A percentile compares a stretch with the other conserved stretches of the same genome.
These are phyloP conservation scores for Thermomucor indicae-seudaticae DNA, from an alignment of 371 early-diverging fungal genomes.

Conservation along the genomic window DNA sequence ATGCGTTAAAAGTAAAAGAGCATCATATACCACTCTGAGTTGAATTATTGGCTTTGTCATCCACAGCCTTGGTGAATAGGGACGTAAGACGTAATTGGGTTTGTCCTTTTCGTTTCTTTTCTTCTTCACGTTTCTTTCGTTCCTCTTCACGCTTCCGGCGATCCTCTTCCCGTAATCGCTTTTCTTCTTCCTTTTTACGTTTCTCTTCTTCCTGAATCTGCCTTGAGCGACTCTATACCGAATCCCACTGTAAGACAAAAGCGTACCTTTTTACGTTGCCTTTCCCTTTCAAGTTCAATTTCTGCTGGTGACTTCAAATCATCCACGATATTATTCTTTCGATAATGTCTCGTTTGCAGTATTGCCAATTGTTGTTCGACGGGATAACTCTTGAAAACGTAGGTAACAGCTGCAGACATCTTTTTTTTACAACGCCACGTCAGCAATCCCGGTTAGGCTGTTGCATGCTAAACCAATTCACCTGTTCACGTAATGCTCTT, in stretches of 20 bases:
- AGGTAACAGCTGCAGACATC: conserved; percentile 17
- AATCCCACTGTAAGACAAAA: background rate
- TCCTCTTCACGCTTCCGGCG: conserved; percentile 33
- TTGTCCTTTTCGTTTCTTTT: conserved; percentile 35
- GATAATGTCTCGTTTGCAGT: conserved; percentile 9
- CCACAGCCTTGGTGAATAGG: conserved; percentile 29
- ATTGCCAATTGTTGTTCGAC: conserved; percentile 12
- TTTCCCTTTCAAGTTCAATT: conserved; percentile 17
- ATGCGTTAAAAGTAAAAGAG: background rate
- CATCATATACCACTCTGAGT: background rate
- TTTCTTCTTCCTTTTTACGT: conserved; percentile 18
- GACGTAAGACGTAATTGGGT: conserved; percentile 43
- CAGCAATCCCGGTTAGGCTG: background rate
- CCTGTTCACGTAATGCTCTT: conserved; percentile 25
- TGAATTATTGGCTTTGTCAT: conserved; percentile 7
- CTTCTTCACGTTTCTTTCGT: conserved; percentile 32
- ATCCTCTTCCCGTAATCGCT: conserved; percentile 37
- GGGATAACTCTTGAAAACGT: conserved; percentile 7
- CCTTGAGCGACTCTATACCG: conserved; percentile 11
- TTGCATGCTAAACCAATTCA: conserved; percentile 4
- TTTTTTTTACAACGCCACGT: background rate
- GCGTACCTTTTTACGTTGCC: conserved; percentile 16
- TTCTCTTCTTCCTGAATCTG: conserved; percentile 12
- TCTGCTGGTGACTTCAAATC: conserved; percentile 13
- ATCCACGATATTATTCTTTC: conserved; percentile 12